phyloP scores from a whole-genome alignment of 2,329 filamentous ascomycete genomes.

The Calycina marina region DNA sequence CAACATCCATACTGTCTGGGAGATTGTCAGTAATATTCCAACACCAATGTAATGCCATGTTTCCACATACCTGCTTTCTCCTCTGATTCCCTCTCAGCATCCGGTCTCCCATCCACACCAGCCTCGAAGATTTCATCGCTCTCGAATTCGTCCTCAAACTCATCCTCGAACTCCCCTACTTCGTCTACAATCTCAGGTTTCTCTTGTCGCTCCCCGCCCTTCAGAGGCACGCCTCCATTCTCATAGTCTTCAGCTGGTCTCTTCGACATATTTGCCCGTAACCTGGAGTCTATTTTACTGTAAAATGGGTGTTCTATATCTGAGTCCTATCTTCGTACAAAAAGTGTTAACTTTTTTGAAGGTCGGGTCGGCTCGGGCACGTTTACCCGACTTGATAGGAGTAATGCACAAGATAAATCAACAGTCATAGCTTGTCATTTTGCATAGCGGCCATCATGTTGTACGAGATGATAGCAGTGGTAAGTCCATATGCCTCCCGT shows the following conservation, averaged over 20 bases:
- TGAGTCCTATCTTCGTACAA: too few relatives aligned
- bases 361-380: too few relatives aligned
- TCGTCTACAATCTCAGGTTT: conserved; percentile 47
- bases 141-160: conserved; percentile 86
- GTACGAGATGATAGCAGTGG: conserved; percentile 95
- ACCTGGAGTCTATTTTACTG: too few relatives aligned
- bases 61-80: conserved; percentile 50
- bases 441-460: conserved; percentile 53
- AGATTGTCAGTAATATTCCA: conserved; percentile 10
- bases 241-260: conserved; percentile 36
- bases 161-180: conserved; percentile 82
- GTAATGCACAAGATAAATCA: too few relatives aligned
- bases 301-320: too few relatives aligned
- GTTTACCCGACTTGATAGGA: too few relatives aligned
- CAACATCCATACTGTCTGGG: conserved; percentile 74
- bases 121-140: conserved; percentile 86
- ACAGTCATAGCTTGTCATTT: too few relatives aligned
- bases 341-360: too few relatives aligned
- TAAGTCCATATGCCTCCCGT: conserved; percentile 31
- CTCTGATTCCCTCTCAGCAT: conserved; percentile 83
- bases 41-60: conserved; percentile 2
- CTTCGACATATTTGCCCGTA: conserved; percentile 45
- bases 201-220: conserved; percentile 45
- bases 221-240: conserved; percentile 35
- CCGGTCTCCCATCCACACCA: conserved; percentile 81